Percentiles rank a stretch among this genome's conserved stretches.
Evolutionary conservation across 2,329 filamentous ascomycete genomes (phyloP).

Genomic region (Calonectria pseudoturangicola): DNA sequence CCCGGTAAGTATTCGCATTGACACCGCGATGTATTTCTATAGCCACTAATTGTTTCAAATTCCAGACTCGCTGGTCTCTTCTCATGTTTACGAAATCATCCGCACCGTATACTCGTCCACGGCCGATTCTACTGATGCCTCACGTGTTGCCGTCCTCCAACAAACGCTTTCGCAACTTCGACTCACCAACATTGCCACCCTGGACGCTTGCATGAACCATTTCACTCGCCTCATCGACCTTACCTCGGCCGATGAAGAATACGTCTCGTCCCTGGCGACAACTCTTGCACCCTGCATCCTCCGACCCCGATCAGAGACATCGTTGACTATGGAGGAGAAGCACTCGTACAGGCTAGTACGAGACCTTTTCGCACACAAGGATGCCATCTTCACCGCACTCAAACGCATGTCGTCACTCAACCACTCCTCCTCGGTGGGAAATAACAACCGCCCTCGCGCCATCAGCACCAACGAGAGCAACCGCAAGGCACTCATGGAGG

Average conservation of each 20-base stretch:
- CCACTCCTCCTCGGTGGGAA: conserved; percentile 74
- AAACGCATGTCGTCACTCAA: conserved; percentile 89
- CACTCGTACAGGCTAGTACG: conserved; percentile 93
- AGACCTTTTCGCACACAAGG: conserved; percentile 95
- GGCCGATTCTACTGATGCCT: conserved; percentile 83
- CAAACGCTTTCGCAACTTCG: conserved; percentile 96
- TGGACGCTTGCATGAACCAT: conserved; percentile 98
- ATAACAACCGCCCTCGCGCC: conserved; percentile 81
- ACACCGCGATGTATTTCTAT: conserved; percentile 26
- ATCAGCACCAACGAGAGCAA: conserved; percentile 98
- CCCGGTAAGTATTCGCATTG: conserved; percentile 78
- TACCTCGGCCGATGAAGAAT: conserved; percentile 94
- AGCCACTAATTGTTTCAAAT: conserved; percentile 50
- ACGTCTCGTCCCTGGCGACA: conserved; percentile 83
- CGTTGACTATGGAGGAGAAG: conserved; percentile 95
- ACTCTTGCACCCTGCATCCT: conserved; percentile 89
- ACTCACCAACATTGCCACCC: conserved; percentile 97
- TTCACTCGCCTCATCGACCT: conserved; percentile 97
- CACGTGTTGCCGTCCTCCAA: conserved; percentile 92
- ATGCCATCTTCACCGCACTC: conserved; percentile 94
- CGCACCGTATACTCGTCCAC: conserved; percentile 96
- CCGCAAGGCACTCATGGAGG: conserved; percentile 94
- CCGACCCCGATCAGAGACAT: conserved; percentile 89
- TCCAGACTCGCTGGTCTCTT: conserved; percentile 96
- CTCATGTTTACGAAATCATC: conserved; percentile 98